Base-by-base conservation (phyloP, 768 basidiomycete genomes). In the Ramaria rubella region DNA sequence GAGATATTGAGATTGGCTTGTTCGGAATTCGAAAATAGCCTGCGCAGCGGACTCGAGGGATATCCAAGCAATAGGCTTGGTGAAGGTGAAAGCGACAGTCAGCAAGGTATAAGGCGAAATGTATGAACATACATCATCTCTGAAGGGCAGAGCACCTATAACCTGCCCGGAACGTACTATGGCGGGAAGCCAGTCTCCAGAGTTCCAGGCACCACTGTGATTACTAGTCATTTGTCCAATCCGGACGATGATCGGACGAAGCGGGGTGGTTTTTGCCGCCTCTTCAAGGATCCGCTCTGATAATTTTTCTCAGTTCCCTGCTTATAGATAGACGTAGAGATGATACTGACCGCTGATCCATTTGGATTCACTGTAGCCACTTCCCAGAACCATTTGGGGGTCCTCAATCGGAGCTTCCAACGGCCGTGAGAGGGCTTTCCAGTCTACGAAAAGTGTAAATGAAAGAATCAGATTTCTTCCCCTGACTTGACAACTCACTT, bases 301-400 rank as follows among this genome's bases (percentile, higher is more conserved):
- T 48, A 48, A 38, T 11, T 11, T 38, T 11, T 38, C 36, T 11
- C 11, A n/a, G 36, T 38, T 11, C n/a, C n/a, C 36, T 11, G n/a
- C n/a, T n/a, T 38, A 38, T 38, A 11, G 36, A n/a, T n/a, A n/a
- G n/a, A 38, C n/a, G n/a, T n/a, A 38, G 36, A 38, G n/a, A n/a
- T n/a, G n/a, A n/a, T 11, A 14, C 45, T 48, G 21, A n/a, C 24
- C 61, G 4, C 57, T 56, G n/a, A 61, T 54, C 58, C 59, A 62
- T 48, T 81, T 81, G 1, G 69, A 64, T 56, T 78, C 78, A 14
- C 74, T 69, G 46, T 81, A 81, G 0, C 79, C 80, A 17, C 55
- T 60, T 1, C 75, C 75, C 2, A 69, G 52, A 1, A 76, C 73
- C 19, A 70, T 60, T 2, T 61, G 53, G 0, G 73, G 62, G 21